Evolutionary conservation across 176 grass and related monocot species (phyloP).

Genomic region (Luzula sylvatica): DNA sequence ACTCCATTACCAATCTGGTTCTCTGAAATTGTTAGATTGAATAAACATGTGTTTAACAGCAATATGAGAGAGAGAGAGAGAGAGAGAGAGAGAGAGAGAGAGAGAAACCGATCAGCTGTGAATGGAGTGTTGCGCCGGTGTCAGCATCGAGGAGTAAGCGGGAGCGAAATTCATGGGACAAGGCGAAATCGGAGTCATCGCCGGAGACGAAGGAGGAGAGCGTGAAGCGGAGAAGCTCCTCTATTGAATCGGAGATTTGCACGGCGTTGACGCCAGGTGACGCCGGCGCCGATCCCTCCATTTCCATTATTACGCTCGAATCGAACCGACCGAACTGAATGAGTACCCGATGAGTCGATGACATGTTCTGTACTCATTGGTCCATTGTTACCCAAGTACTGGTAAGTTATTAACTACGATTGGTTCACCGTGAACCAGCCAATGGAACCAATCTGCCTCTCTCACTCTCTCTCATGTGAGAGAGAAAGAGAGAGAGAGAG

Average conservation of each 20-base stretch:
- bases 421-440: no score
- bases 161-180: slow-evolving; percentile 39
- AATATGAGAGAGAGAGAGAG: background rate
- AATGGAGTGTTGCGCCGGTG: background rate
- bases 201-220: slow-evolving; percentile 29
- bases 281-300: slow-evolving; percentile 16
- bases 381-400: no score
- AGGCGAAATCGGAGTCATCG: slow-evolving; percentile 8
- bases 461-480: no score
- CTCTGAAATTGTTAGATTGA: slow-evolving; percentile 11
- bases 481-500: no score
- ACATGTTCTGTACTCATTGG: no score
- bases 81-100: background rate
- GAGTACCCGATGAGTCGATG: no score
- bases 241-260: slow-evolving; percentile 26
- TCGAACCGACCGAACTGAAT: background rate
- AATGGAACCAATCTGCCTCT: no score
- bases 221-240: slow-evolving; percentile 55
- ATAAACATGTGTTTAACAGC: background rate
- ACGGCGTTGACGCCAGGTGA: slow-evolving; percentile 41
- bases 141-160: slow-evolving; percentile 37
- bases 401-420: background rate
- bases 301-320: slow-evolving; percentile 2
- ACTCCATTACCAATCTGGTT: slow-evolving; percentile 17
- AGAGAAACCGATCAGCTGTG: background rate